These are phyloP conservation scores for Saccharum hybrid DNA, from an alignment of 202 grass and related monocot genomes.

Conservation along the genomic window DNA sequence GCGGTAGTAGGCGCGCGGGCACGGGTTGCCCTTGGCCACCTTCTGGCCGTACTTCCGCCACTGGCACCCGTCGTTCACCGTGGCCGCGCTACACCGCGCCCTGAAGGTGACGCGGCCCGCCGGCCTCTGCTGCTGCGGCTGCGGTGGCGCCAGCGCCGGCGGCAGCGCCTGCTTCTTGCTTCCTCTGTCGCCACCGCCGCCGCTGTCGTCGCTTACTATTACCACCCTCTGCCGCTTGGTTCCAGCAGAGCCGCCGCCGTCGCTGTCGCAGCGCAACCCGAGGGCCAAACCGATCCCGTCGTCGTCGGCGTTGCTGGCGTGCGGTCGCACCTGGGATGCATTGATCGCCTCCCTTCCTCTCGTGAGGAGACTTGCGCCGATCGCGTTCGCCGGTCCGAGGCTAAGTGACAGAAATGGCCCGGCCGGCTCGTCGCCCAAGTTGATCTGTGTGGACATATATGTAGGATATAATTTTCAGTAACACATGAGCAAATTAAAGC, in stretches of 20 bases:
- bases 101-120: constrained; percentile 61
- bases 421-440: not conserved
- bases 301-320: not conserved
- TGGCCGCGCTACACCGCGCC: constrained; percentile 60
- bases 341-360: too few species aligned
- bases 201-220: not conserved
- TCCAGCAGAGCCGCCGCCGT: not conserved
- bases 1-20: constrained; percentile 77
- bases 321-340: not conserved
- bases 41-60: constrained; percentile 95
- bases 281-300: constrained; percentile 1
- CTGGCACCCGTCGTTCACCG: constrained; percentile 73
- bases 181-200: not conserved
- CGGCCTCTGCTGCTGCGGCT: constrained; percentile 21
- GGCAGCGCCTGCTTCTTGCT: constrained; percentile 22
- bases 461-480: not conserved
- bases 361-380: not conserved
- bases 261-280: constrained; percentile 4
- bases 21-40: constrained; percentile 76
- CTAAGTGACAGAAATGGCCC: constrained; percentile 28
- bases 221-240: constrained; percentile 9
- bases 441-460: not conserved
- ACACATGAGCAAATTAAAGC: not conserved
- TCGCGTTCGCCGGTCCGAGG: constrained; percentile 25
- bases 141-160: not conserved